Conservation (phyloP, 2,329 filamentous ascomycete species). For the Alternaria conjuncta region DNA sequence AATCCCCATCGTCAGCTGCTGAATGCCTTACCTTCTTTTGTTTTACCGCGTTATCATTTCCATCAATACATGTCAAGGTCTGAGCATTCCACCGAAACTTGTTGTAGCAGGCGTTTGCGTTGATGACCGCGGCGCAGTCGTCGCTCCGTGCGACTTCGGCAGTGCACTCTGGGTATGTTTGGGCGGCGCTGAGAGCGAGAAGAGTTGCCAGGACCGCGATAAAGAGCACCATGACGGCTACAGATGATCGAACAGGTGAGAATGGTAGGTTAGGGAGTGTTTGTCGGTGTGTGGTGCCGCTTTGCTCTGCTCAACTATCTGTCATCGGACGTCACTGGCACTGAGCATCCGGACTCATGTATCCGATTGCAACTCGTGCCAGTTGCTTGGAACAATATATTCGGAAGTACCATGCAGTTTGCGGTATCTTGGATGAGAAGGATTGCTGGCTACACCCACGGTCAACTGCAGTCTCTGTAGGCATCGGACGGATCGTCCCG, state of each 20-base stretch:
- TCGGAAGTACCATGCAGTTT: neutral
- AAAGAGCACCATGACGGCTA: conserved; percentile 22
- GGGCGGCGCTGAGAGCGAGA: conserved; percentile 17
- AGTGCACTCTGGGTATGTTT: conserved; percentile 32
- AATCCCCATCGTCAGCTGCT: neutral
- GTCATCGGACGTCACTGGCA: neutral
- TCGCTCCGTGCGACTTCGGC: conserved; percentile 31
- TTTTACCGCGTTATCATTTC: conserved; percentile 27
- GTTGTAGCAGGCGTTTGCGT: conserved; percentile 44
- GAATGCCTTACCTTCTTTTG: conserved; percentile 28
- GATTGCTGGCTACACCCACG: neutral
- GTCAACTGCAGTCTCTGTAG: neutral
- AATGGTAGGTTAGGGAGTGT: neutral
- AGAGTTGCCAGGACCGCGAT: conserved; percentile 16
- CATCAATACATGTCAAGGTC: conserved; percentile 37
- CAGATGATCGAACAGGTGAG: neutral
- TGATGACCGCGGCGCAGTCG: conserved; percentile 39
- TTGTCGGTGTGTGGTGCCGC: neutral
- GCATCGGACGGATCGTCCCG: neutral
- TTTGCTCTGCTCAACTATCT: neutral
- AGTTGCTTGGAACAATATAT: neutral
- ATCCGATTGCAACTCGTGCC: neutral
- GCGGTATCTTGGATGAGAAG: neutral
- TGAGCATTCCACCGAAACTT: conserved; percentile 32
- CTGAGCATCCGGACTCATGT: neutral